Conservation (phyloP, 2,329 filamentous ascomycete genomes). For the Epichloe gansuensis region DNA sequence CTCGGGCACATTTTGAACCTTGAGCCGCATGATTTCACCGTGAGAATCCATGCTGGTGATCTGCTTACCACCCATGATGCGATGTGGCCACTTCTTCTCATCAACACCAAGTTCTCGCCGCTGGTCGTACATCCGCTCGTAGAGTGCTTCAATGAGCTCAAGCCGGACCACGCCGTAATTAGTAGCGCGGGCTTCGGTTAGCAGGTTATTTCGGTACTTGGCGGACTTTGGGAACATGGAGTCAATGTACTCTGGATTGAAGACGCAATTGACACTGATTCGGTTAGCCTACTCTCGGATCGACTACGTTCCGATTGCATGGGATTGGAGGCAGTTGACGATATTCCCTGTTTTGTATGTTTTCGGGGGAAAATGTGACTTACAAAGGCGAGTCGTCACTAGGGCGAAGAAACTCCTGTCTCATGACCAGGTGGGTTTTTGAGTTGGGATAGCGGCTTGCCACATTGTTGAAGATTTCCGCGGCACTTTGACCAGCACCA, state of each 20-base stretch:
- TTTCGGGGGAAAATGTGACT: constrained; percentile 21
- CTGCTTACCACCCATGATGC: constrained; percentile 58
- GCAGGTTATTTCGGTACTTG: constrained; percentile 43
- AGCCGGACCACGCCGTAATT: constrained; percentile 93
- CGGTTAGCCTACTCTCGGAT: background rate
- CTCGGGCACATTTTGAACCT: constrained; percentile 35
- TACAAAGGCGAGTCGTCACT: constrained; percentile 95
- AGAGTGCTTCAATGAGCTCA: constrained; percentile 79
- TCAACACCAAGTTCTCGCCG: constrained; percentile 55
- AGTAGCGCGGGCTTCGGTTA: constrained; percentile 65
- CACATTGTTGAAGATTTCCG: constrained; percentile 89
- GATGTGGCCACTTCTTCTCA: constrained; percentile 66
- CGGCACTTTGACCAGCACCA: constrained; percentile 82
- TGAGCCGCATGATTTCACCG: constrained; percentile 42
- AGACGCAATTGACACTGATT: constrained; percentile 79
- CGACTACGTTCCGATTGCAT: background rate
- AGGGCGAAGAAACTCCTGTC: constrained; percentile 69
- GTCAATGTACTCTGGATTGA: constrained; percentile 79
- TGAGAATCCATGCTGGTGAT: constrained; percentile 48
- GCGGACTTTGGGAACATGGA: constrained; percentile 56
- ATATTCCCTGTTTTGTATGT: background rate
- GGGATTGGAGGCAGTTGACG: background rate
- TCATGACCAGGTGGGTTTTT: constrained; percentile 65
- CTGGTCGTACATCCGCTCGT: constrained; percentile 79
- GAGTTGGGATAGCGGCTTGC: constrained; percentile 72